phyloP scores from a whole-genome alignment of 176 grass and related monocot species.

The Hsuehochloa calcarea region DNA sequence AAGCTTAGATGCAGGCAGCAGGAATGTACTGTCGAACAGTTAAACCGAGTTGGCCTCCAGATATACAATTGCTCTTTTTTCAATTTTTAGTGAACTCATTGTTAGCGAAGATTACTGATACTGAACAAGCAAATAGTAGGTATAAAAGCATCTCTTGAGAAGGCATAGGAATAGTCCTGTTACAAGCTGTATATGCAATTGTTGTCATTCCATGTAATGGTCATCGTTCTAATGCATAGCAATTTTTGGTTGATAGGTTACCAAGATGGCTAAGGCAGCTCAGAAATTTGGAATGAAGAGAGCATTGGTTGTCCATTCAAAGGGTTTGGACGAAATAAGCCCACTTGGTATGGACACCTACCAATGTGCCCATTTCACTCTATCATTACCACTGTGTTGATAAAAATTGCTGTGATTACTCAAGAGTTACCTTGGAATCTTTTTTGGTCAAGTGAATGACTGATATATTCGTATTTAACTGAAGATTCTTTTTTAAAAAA shows the following conservation, averaged over 20 bases:
- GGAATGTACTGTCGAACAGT: neutral
- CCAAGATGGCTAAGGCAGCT: conserved; percentile 94
- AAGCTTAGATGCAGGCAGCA: neutral
- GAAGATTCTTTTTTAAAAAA: neutral
- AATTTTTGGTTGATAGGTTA: conserved; percentile 46
- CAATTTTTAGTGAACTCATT: neutral
- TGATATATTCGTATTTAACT: conserved; percentile 23
- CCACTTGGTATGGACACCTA: conserved; percentile 67
- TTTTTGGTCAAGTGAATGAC: conserved; percentile 15
- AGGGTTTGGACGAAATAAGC: conserved; percentile 98
- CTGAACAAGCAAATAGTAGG: neutral
- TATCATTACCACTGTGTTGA: conserved; percentile 17
- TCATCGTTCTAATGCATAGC: neutral
- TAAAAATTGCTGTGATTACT: neutral
- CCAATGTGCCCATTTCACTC: neutral
- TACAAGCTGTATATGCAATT: neutral
- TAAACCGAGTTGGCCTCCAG: neutral
- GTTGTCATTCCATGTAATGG: neutral
- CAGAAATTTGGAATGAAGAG: conserved; percentile 92
- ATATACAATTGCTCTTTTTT: neutral
- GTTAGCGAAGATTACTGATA: neutral
- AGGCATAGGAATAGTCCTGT: neutral
- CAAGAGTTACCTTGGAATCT: neutral
- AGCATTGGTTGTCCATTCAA: conserved; percentile 90
- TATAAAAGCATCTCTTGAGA: neutral